Evolutionary conservation across 2,329 filamentous ascomycete species (phyloP).

Genomic region (Penicillium psychrosexuale): DNA sequence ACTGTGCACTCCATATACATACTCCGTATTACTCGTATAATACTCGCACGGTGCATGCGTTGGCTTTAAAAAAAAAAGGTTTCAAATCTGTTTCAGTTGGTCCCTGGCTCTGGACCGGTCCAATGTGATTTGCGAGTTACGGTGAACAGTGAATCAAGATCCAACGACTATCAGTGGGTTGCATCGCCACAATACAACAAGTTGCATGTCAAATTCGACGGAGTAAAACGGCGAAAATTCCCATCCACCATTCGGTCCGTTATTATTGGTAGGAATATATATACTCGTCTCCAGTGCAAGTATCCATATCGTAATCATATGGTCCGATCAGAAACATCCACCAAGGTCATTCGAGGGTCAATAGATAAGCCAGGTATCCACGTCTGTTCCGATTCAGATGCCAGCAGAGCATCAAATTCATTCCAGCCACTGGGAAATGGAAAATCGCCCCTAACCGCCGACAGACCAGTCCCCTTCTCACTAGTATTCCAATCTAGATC

Average conservation of each 20-base stretch:
- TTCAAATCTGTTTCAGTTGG: constrained; percentile 19
- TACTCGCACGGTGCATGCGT: not conserved
- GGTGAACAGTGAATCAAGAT: constrained; percentile 1
- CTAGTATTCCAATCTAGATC: constrained; percentile 15
- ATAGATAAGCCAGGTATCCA: constrained; percentile 12
- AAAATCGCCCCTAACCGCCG: constrained; percentile 2
- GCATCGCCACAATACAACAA: constrained; percentile 12
- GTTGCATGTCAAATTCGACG: not conserved
- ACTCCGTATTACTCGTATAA: not conserved
- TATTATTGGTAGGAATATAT: not conserved
- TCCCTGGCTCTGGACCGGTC: not conserved
- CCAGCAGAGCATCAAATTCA: constrained; percentile 37
- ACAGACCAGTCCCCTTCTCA: constrained; percentile 11
- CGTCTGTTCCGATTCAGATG: constrained; percentile 24
- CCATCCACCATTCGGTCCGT: not conserved
- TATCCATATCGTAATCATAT: not conserved
- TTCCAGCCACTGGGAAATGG: constrained; percentile 28
- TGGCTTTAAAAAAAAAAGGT: not conserved
- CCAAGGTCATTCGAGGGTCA: constrained; percentile 17
- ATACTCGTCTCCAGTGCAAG: not conserved
- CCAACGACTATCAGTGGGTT: constrained; percentile 5
- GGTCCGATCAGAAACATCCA: not conserved
- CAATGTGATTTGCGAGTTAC: not conserved
- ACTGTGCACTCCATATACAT: no score
- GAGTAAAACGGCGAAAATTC: not conserved